A percentile compares a stretch with the other conserved stretches of the same genome.
Evolutionary conservation across 352 stramenopile species (phyloP).

Genomic region (Phytophthora pinifolia): DNA sequence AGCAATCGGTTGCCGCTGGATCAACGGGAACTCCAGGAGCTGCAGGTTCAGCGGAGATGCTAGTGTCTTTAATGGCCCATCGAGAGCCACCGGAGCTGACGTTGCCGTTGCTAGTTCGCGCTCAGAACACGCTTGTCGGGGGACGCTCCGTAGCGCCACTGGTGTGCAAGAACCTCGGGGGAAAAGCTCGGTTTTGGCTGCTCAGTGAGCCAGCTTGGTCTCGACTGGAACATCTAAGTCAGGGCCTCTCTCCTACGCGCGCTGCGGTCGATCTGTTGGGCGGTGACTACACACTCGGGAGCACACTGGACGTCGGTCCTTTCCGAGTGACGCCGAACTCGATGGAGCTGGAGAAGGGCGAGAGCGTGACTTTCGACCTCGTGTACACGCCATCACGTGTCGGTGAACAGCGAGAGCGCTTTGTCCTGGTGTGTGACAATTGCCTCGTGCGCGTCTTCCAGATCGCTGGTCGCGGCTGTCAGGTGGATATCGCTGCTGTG

Average conservation of each 20-base stretch:
- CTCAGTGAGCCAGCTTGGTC: conserved; percentile 50
- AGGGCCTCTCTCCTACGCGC: background rate
- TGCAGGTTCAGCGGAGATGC: conserved; percentile 26
- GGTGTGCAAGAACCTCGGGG: conserved; percentile 60
- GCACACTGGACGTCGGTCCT: conserved; percentile 35
- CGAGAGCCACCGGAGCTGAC: conserved; percentile 62
- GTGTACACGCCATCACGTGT: conserved; percentile 56
- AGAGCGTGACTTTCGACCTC: conserved; percentile 49
- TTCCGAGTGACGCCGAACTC: conserved; percentile 61
- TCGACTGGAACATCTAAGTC: conserved; percentile 29
- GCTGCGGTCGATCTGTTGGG: no score
- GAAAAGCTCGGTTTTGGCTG: conserved; percentile 70
- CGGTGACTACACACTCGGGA: background rate
- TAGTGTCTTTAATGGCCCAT: conserved; percentile 47
- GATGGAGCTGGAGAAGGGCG: conserved; percentile 47
- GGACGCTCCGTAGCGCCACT: conserved; percentile 45
- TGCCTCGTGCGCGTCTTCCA: conserved; percentile 76
- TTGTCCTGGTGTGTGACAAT: conserved; percentile 86
- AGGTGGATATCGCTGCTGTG: conserved; percentile 59
- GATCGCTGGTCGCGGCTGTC: conserved; percentile 60
- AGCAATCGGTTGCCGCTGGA: no score
- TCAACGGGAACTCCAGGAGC: conserved; percentile 20
- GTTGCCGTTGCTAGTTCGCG: conserved; percentile 55
- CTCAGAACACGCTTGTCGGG: conserved; percentile 68
- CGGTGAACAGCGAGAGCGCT: conserved; percentile 58